Evolutionary conservation across 164 flowering plant genomes (phyloP).

Genomic region (Vitis vinifera): DNA sequence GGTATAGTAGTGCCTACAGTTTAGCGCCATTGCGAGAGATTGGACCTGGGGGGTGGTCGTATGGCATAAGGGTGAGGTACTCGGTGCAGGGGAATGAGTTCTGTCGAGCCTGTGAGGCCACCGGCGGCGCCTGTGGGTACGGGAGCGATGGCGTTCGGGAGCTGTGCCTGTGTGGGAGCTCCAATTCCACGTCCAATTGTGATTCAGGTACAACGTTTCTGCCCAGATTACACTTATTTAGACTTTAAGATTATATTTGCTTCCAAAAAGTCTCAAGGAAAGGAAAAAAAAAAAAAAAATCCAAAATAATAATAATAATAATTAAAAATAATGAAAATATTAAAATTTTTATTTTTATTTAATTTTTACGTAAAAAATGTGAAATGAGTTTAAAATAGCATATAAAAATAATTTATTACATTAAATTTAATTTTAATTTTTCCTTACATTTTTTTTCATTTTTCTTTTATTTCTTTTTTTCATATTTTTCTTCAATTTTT

Average conservation of each 20-base stretch:
- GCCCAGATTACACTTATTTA: background rate
- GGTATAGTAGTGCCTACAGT: slow-evolving; percentile 84
- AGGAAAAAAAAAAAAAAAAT: too few species aligned
- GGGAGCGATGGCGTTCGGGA: slow-evolving; percentile 42
- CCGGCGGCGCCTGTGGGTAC: slow-evolving; percentile 86
- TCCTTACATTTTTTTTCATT: too few species aligned
- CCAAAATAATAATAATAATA: too few species aligned
- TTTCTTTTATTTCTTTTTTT: too few species aligned
- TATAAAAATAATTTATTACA: too few species aligned
- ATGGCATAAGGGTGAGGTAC: slow-evolving; percentile 82
- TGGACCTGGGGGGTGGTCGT: slow-evolving; percentile 71
- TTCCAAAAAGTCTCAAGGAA: too few species aligned
- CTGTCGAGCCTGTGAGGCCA: slow-evolving; percentile 82
- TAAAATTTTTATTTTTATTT: too few species aligned
- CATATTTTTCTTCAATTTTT: too few species aligned
- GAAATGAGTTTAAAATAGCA: too few species aligned
- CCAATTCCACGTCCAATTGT: slow-evolving; percentile 82
- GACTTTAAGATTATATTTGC: background rate
- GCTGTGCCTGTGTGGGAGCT: slow-evolving; percentile 69
- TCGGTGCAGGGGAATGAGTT: slow-evolving; percentile 59
- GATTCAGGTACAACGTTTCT: slow-evolving; percentile 40
- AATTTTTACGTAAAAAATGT: too few species aligned
- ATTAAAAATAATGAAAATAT: too few species aligned
- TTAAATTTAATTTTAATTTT: too few species aligned
- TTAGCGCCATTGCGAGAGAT: slow-evolving; percentile 66